Base-by-base conservation (phyloP, 208 protist species). In the Acanthamoeba castellanii region DNA sequence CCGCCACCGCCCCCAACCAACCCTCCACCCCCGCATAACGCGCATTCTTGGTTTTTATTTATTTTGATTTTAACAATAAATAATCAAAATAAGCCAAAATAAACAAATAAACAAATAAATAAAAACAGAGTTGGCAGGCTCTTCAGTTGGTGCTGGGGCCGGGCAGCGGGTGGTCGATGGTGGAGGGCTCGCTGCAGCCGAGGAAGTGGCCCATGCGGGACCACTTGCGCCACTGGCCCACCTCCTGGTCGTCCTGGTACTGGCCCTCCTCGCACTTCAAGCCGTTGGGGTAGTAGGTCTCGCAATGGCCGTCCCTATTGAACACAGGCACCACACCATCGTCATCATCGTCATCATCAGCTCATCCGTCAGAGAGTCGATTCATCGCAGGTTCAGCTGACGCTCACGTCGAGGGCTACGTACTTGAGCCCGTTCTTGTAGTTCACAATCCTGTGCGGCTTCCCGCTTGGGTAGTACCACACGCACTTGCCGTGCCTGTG, bases 221-320 rank as follows among this genome's bases (percentile, higher is more conserved):
- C 78, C 78, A 87, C 59, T 92, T 92, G 59, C 59, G 61, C 85
- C 85, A 92, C 37, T 45, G 8, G 22, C 85, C 85, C 37, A 92
- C 85, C 61, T 92, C 59, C 18, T 52, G 27, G 18, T 74, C 85
- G 25, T 74, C 20, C 32, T 47, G n/a, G 45, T 92, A 92, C 25
- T 55, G 18, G 59, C 85, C 85, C 37, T 92, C 59, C 61, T 92
- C 85, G 85, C 61, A 57, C 59, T 66, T 66, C 25, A 27, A 27
- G 3, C 85, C 85, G 32, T 42, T 72, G 20, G 59, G 52, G 37
- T 92, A 74, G 85, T 50, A 92, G 85, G 34, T 72, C 50, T n/a
- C 81, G 45, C 61, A 88, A 1, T 8, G 25, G 45, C 81, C 81
- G 50, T 88, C 50, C 81, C 45, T 55, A n/a, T 18, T 8, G n/a